These are phyloP conservation scores for Boletus rubescentipes DNA, from an alignment of 768 basidiomycete genomes.

Conservation along the genomic window DNA sequence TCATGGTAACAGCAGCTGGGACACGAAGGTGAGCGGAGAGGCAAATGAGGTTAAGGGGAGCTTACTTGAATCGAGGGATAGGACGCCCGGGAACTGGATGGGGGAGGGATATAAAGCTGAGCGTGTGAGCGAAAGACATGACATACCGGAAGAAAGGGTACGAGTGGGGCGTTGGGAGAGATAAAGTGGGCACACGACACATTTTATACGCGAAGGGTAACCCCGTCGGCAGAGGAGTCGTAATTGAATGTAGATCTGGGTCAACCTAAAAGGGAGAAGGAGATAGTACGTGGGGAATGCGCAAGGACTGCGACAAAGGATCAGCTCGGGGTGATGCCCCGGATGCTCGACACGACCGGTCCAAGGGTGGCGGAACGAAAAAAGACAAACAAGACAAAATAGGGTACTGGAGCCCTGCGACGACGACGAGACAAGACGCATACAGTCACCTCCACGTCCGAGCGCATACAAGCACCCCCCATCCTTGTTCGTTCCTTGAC, in stretches of 20 bases:
- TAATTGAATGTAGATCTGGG: slow-evolving; percentile 14
- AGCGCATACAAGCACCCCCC: slow-evolving; percentile 17
- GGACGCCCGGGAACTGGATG: neutral
- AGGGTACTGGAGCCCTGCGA: slow-evolving; percentile 12
- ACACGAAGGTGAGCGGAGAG: neutral
- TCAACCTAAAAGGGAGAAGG: slow-evolving; percentile 4
- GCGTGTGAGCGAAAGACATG: neutral
- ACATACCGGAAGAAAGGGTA: neutral
- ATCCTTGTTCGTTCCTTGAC: neutral
- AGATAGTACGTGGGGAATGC: slow-evolving; percentile 8
- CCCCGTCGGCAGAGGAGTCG: slow-evolving; percentile 6
- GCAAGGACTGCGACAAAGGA: neutral
- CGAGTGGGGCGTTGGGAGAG: neutral
- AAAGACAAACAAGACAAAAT: slow-evolving; percentile 37
- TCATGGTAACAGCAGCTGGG: neutral
- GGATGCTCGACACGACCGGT: neutral
- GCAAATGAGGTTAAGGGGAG: neutral
- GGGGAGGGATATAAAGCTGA: neutral
- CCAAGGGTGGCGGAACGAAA: slow-evolving; percentile 7
- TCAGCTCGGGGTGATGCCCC: neutral
- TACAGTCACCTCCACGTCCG: slow-evolving; percentile 1
- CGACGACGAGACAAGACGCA: slow-evolving; percentile 13
- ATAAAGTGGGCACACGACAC: slow-evolving; percentile 25
- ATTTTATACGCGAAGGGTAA: slow-evolving; percentile 20
- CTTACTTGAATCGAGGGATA: neutral